phyloP scores from a whole-genome alignment of 176 grass and related monocot species.

The Pharus latifolius region DNA sequence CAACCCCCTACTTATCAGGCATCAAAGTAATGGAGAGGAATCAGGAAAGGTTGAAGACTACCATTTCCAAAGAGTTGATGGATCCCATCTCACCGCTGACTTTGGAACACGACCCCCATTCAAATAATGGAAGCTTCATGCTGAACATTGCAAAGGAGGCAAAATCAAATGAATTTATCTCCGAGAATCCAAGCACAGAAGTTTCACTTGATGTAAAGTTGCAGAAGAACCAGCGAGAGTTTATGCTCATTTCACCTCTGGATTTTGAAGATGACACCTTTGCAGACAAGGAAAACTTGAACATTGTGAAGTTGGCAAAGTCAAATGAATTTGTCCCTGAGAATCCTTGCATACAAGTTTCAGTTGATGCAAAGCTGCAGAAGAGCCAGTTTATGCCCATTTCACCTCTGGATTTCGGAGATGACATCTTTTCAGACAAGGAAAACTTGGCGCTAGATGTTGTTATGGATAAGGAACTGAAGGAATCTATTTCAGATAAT shows the following conservation, averaged over 20 bases:
- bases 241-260: slow-evolving; percentile 16
- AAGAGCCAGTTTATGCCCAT: neutral
- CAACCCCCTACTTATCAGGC: slow-evolving; percentile 24
- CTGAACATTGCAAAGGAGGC: slow-evolving; percentile 3
- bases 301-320: too few relatives aligned
- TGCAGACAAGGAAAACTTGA: slow-evolving; percentile 18
- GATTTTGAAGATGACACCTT: slow-evolving; percentile 22
- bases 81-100: slow-evolving; percentile 35
- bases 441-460: slow-evolving; percentile 8
- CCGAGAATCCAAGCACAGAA: neutral
- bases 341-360: neutral
- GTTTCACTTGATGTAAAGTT: slow-evolving; percentile 3
- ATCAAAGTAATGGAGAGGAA: slow-evolving; percentile 30
- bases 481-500: neutral
- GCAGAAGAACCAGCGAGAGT: neutral
- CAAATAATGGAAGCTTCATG: slow-evolving; percentile 26
- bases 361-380: neutral
- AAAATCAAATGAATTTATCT: slow-evolving; percentile 6
- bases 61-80: slow-evolving; percentile 37
- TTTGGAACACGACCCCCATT: slow-evolving; percentile 21
- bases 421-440: slow-evolving; percentile 19
- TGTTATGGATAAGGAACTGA: too few relatives aligned
- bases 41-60: slow-evolving; percentile 13
- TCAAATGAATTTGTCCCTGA: neutral
- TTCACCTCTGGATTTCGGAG: slow-evolving; percentile 17